These are phyloP conservation scores for Capronia americana DNA, from an alignment of 2,329 filamentous ascomycete species.

Conservation along the genomic window DNA sequence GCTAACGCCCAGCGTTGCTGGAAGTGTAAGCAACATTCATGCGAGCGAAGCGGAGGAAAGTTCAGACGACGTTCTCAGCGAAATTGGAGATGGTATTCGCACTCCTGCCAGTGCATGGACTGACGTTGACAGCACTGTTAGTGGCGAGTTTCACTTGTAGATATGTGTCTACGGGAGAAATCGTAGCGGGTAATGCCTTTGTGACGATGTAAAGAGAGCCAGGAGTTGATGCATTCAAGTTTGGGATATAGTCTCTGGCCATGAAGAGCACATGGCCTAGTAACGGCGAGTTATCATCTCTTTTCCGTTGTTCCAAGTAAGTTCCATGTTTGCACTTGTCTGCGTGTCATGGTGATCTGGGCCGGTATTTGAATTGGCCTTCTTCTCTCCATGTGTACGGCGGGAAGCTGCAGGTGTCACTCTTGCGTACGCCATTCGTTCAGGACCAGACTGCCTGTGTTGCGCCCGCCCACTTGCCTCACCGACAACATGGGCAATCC, in stretches of 20 bases:
- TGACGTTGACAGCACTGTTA: constrained; percentile 44
- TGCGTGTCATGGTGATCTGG: not conserved
- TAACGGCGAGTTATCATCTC: not conserved
- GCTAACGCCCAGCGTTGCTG: constrained; percentile 33
- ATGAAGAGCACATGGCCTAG: not conserved
- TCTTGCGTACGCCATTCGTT: constrained; percentile 3
- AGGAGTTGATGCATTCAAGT: not conserved
- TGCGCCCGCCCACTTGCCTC: constrained; percentile 8
- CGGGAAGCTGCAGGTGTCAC: constrained; percentile 7
- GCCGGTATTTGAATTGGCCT: not conserved
- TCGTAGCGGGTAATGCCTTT: not conserved
- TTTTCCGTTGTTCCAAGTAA: not conserved
- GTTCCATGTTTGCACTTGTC: not conserved
- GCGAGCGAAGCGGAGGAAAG: constrained; percentile 40
- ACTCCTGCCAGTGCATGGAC: constrained; percentile 45
- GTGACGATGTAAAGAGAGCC: not conserved
- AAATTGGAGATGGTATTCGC: constrained; percentile 41
- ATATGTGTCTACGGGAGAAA: constrained; percentile 6
- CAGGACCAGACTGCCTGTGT: not conserved
- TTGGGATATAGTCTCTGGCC: not conserved
- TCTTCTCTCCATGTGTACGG: not conserved
- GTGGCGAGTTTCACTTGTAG: constrained; percentile 36
- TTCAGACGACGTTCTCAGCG: constrained; percentile 42
- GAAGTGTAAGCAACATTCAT: constrained; percentile 34
- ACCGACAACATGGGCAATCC: not conserved